Conservation (phyloP, 768 basidiomycete species). For the Cytidiella melzeri region DNA sequence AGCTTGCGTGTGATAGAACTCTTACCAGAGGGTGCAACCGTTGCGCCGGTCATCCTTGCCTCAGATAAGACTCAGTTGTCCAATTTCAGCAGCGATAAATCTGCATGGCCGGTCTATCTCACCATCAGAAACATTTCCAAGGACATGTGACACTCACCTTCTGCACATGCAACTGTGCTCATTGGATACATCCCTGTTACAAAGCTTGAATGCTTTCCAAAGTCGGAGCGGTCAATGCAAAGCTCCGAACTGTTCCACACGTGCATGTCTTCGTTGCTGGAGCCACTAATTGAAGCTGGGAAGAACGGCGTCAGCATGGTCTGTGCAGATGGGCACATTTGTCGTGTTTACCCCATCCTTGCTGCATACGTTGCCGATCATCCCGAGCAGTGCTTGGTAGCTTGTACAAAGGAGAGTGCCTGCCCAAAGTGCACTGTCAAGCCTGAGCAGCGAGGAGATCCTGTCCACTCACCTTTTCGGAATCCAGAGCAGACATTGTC, state of each 20-base stretch:
- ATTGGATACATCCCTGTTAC: constrained; percentile 27
- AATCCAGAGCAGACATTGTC: constrained; percentile 2
- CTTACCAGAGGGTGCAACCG: constrained; percentile 20
- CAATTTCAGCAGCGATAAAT: constrained; percentile 22
- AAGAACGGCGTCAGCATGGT: constrained; percentile 17
- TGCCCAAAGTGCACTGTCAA: constrained; percentile 20
- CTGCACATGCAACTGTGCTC: constrained; percentile 14
- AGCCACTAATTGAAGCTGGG: constrained; percentile 18
- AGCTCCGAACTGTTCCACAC: constrained; percentile 22
- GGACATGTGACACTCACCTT: constrained; percentile 14
- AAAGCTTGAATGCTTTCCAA: constrained; percentile 23
- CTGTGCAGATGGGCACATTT: constrained; percentile 18
- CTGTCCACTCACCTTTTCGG: constrained; percentile 1
- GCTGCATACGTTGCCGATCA: constrained; percentile 22
- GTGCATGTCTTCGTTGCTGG: constrained; percentile 15
- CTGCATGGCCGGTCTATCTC: constrained; percentile 28
- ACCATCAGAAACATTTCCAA: constrained; percentile 27
- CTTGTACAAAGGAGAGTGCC: constrained; percentile 12
- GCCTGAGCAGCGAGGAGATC: constrained; percentile 11
- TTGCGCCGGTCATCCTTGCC: constrained; percentile 24
- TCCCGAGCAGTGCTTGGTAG: constrained; percentile 23
- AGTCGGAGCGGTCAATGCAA: constrained; percentile 7
- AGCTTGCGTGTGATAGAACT: constrained; percentile 3
- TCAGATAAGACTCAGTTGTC: constrained; percentile 27
- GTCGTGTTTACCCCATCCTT: constrained; percentile 18